Percentiles rank a stretch among this genome's conserved stretches.
These are phyloP conservation scores for Phaeomoniella chlamydospora DNA, from an alignment of 2,329 filamentous ascomycete species.

Conservation along the genomic window DNA sequence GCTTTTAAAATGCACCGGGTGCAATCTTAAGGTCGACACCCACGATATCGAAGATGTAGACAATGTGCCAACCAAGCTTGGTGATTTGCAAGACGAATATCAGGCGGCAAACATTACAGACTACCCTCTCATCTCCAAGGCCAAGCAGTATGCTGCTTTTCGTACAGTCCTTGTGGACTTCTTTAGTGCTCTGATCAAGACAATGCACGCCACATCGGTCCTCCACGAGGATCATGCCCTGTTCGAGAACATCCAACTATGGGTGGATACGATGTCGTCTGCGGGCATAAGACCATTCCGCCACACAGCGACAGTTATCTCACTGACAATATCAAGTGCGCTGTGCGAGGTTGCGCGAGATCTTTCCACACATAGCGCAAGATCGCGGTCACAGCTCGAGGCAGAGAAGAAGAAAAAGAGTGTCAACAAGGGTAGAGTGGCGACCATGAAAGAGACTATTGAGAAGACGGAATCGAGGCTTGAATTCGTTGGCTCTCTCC, in stretches of 20 bases:
- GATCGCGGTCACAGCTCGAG: constrained; percentile 64
- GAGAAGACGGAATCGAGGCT: constrained; percentile 56
- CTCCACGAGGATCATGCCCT: constrained; percentile 64
- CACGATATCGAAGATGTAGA: constrained; percentile 85
- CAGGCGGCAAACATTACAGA: constrained; percentile 73
- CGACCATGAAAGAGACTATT: constrained; percentile 57
- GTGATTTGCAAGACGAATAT: constrained; percentile 78
- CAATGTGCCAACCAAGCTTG: constrained; percentile 62
- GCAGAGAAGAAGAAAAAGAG: constrained; percentile 55
- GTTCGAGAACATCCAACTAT: constrained; percentile 77
- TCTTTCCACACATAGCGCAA: constrained; percentile 58
- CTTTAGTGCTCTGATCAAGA: constrained; percentile 59
- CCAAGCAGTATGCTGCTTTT: constrained; percentile 63
- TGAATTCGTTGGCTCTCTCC: constrained; percentile 53
- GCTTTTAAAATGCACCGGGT: constrained; percentile 57
- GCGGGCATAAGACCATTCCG: constrained; percentile 78
- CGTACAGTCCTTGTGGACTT: constrained; percentile 65
- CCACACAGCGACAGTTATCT: constrained; percentile 80
- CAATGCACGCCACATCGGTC: constrained; percentile 67
- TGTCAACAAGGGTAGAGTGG: constrained; percentile 65
- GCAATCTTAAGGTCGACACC: constrained; percentile 59
- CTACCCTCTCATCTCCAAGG: constrained; percentile 78
- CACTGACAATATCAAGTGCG: constrained; percentile 63
- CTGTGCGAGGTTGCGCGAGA: constrained; percentile 60
- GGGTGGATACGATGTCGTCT: constrained; percentile 84